Conservation (phyloP, 805 yeast species). For the Schizosaccharomyces pombe region ASM294v3 CU329670.1:3738501-3739000, state of each 20-base stretch:
- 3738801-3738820: not conserved
- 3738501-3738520: slow-evolving; percentile 42
- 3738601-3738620: not conserved
- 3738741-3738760: not conserved
- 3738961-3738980: not conserved
- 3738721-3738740: not conserved
- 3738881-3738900: not conserved
- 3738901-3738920: not conserved
- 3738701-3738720: not conserved
- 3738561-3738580: not conserved
- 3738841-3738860: not conserved
- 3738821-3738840: not conserved
- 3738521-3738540: slow-evolving; percentile 30
- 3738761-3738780: not conserved
- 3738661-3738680: not conserved
- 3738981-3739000: not conserved
- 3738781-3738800: not conserved
- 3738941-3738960: not conserved
- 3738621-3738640: not conserved
- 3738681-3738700: not conserved
- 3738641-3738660: not conserved
- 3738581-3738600: not conserved
- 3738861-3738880: not conserved
- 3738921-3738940: not conserved
- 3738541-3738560: slow-evolving; percentile 22